Evolutionary conservation across 2,329 filamentous ascomycete genomes (phyloP).

Genomic region (Penicillium sumatraense): DNA sequence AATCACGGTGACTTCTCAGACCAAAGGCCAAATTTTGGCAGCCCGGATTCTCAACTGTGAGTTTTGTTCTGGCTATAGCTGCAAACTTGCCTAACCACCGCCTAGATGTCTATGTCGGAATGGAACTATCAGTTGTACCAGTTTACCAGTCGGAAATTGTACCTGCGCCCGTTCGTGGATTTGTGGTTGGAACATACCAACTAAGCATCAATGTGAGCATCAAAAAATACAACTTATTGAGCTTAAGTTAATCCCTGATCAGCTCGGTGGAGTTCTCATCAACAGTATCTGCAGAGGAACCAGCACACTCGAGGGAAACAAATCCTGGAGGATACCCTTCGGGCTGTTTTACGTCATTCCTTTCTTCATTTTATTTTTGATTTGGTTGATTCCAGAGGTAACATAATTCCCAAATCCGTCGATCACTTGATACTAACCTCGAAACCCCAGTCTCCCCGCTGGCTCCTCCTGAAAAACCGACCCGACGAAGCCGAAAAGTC

Average conservation of each 20-base stretch:
- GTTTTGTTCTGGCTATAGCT: no score
- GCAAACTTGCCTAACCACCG: neutral
- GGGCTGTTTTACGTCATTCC: slow-evolving; percentile 42
- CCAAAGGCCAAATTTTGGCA: slow-evolving; percentile 36
- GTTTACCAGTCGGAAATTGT: slow-evolving; percentile 30
- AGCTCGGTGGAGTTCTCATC: slow-evolving; percentile 20
- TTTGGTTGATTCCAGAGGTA: slow-evolving; percentile 37
- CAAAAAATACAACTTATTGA: neutral
- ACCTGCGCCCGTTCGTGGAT: slow-evolving; percentile 21
- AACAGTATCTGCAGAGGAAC: slow-evolving; percentile 34
- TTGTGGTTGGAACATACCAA: slow-evolving; percentile 26
- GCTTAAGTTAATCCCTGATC: neutral
- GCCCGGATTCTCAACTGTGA: slow-evolving; percentile 40
- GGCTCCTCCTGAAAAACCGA: slow-evolving; percentile 34
- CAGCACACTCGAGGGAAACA: slow-evolving; percentile 29
- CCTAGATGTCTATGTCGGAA: slow-evolving; percentile 42
- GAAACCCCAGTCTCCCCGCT: slow-evolving; percentile 21
- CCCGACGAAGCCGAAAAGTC: slow-evolving; percentile 36
- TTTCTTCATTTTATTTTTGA: slow-evolving; percentile 26
- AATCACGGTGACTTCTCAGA: slow-evolving; percentile 37
- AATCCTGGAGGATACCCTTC: slow-evolving; percentile 39
- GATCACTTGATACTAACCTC: neutral
- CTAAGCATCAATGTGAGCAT: neutral
- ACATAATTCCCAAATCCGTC: slow-evolving; percentile 6
- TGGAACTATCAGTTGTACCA: slow-evolving; percentile 46